These are phyloP conservation scores for Hymenochaete sp. DNA, from an alignment of 1,284 basidiomycete species.

Conservation along the genomic window DNA sequence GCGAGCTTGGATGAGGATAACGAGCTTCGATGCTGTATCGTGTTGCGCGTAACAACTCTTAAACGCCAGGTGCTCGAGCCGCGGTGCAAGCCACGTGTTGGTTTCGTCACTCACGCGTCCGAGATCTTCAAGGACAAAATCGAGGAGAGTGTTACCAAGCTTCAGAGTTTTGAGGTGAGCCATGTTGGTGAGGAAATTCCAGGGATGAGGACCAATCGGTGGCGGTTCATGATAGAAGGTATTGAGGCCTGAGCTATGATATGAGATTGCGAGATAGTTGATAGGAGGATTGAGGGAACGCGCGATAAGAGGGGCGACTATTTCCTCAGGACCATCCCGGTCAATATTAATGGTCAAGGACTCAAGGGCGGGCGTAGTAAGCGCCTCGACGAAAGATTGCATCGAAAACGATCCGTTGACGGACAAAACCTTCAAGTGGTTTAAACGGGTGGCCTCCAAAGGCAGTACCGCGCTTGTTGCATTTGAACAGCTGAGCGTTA, in stretches of 20 bases:
- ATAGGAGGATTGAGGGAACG: conserved; percentile 50
- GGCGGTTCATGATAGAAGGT: conserved; percentile 27
- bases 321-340: conserved; percentile 55
- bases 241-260: conserved; percentile 28
- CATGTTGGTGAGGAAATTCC: conserved; percentile 41
- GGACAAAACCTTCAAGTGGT: conserved; percentile 42
- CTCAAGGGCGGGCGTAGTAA: conserved; percentile 47
- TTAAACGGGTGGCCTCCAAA: conserved; percentile 36
- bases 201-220: conserved; percentile 37
- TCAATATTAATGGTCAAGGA: conserved; percentile 57
- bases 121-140: conserved; percentile 48
- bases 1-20: conserved; percentile 56
- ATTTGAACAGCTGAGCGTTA: conserved; percentile 52
- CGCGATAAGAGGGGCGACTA: conserved; percentile 45
- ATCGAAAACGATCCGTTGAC: conserved; percentile 62
- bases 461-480: conserved; percentile 55
- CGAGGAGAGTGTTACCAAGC: conserved; percentile 53
- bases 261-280: conserved; percentile 49
- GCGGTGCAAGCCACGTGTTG: conserved; percentile 47
- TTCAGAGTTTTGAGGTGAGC: conserved; percentile 44
- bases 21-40: conserved; percentile 42
- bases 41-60: conserved; percentile 35
- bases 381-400: conserved; percentile 48
- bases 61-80: conserved; percentile 46
- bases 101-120: conserved; percentile 44